Conservation (phyloP, 768 basidiomycete genomes). For the Tulasnella sp. region DNA sequence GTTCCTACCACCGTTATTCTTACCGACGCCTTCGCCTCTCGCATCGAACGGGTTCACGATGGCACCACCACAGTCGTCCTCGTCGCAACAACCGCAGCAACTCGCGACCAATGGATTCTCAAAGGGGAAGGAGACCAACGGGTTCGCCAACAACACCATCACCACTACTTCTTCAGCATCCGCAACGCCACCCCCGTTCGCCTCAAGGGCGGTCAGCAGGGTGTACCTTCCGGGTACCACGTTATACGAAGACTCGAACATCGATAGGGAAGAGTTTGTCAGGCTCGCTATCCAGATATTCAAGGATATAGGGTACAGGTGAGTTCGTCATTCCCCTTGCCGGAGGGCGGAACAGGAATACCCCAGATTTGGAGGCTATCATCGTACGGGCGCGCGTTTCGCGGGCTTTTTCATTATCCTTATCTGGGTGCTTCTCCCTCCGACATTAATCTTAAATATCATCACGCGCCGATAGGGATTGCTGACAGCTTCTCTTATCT, state of each 20-base stretch:
- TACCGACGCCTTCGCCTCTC: neutral
- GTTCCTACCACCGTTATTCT: neutral
- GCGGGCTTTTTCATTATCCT: conserved; percentile 56
- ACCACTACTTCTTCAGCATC: neutral
- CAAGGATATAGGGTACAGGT: conserved; percentile 78
- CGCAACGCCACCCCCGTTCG: neutral
- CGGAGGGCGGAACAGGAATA: neutral
- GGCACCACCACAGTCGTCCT: neutral
- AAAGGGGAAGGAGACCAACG: conserved; percentile 1
- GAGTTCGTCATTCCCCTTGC: conserved; percentile 37
- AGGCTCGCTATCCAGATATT: conserved; percentile 86
- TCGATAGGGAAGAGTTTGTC: conserved; percentile 90
- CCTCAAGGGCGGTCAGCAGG: conserved; percentile 51
- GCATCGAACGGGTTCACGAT: neutral
- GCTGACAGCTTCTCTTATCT: conserved; percentile 34
- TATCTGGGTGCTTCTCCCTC: conserved; percentile 34
- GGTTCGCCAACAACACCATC: neutral
- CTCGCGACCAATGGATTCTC: neutral
- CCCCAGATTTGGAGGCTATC: neutral
- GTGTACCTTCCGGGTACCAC: conserved; percentile 72
- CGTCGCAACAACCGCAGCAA: neutral
- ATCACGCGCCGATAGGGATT: conserved; percentile 18
- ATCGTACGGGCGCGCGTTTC: neutral
- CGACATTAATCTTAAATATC: neutral
- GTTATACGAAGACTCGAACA: conserved; percentile 70